phyloP scores from a whole-genome alignment of 2,329 filamentous ascomycete species.

The Exophiala sp. region DNA sequence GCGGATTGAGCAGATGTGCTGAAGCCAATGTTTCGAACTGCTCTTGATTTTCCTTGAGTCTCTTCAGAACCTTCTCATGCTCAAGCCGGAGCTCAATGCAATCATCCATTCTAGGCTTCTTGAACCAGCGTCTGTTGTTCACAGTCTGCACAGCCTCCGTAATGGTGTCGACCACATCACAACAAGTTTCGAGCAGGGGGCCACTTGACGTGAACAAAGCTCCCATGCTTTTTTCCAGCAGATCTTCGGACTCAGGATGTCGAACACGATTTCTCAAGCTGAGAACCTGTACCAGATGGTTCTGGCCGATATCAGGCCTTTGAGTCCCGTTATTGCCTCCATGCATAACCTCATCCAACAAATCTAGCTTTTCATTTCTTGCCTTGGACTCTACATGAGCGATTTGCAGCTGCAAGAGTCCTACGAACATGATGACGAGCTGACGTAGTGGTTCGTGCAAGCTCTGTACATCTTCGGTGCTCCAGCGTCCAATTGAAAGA shows the following conservation, averaged over 20 bases:
- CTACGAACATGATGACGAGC: conserved; percentile 35
- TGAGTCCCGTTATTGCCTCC: background rate
- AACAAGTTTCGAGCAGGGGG: conserved; percentile 31
- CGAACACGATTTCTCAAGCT: conserved; percentile 36
- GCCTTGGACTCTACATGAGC: too few relatives aligned
- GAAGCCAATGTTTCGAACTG: conserved; percentile 36
- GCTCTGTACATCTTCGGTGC: conserved; percentile 40
- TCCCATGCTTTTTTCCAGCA: conserved; percentile 34
- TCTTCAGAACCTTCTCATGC: too few relatives aligned
- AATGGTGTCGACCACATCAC: conserved; percentile 27
- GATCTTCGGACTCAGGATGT: conserved; percentile 35
- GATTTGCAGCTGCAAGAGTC: conserved; percentile 3
- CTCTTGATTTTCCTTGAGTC: conserved; percentile 12
- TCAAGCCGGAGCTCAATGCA: too few relatives aligned
- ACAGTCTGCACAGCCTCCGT: conserved; percentile 32
- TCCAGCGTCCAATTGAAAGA: conserved; percentile 47
- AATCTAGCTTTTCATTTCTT: too few relatives aligned
- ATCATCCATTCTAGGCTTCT: too few relatives aligned
- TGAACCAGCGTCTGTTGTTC: conserved; percentile 20
- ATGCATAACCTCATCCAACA: too few relatives aligned
- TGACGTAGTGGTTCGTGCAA: conserved; percentile 39
- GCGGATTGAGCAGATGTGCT: conserved; percentile 39
- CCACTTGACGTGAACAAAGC: conserved; percentile 32
- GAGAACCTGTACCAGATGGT: conserved; percentile 33
- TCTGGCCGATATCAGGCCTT: conserved; percentile 27